Base-by-base conservation (phyloP, 2,329 filamentous ascomycete genomes). In the Sporothrix variecibatus region DNA sequence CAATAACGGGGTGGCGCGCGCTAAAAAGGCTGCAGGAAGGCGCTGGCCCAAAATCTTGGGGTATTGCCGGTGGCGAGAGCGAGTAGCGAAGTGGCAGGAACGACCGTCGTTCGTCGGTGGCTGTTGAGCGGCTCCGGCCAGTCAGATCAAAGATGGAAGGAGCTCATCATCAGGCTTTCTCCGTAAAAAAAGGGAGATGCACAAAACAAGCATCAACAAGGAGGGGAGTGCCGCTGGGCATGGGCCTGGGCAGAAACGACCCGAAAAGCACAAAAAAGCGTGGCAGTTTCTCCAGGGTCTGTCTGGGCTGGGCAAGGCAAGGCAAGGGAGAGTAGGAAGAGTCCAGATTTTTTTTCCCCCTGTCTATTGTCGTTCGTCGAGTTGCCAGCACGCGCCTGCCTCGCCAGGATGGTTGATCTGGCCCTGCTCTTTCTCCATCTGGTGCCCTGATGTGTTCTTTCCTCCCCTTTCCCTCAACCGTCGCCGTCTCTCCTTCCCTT, bases 1-100 rank as follows among this genome's bases (percentile, higher is more conserved):
- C 31, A n/a, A 43, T 5, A 53, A 53, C 43, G 60, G 71, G 62
- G 71, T 68, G 62, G 71, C 71, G 71, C 71, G 71, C 71, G 71
- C 71, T 73, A 68, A 73, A 49, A 68, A 40, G 56, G 43, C 34
- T 46, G 70, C 53, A 62, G 20, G 26, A 53, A 28, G 65, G 43
- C 23, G 28, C 43, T 51, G 65, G 12, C 65, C 34, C 43, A 40
- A 68, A 34, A 26, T 34, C 65, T 34, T 51, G 65, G 65, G 65
- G 65, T 67, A 67, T 43, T 65, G 38, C 38, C 38, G 62, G 62
- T 46, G 62, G 62, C n/a, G 43, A 34, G 40, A 26, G 23, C 7
- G 43, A 51, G 43, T 17, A 20, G 17, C n/a, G 12, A 15, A 68
- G 43, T 34, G 17, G 65, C 65, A 68, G 65, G 43, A 51, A 51